Evolutionary conservation across 2,329 filamentous ascomycete genomes (phyloP).

Genomic region (Fusarium devonianum): DNA sequence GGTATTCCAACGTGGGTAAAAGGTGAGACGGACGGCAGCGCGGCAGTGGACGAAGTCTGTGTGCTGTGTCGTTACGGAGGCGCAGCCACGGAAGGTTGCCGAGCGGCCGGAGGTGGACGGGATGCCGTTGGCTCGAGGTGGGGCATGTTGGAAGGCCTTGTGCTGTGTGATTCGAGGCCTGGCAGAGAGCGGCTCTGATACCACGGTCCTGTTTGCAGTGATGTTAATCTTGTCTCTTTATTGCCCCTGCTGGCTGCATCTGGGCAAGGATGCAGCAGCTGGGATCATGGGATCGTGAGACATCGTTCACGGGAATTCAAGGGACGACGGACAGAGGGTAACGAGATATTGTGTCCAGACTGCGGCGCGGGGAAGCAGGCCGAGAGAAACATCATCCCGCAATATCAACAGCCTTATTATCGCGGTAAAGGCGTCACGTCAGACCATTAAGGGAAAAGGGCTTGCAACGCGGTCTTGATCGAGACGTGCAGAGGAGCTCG

Average conservation of each 20-base stretch:
- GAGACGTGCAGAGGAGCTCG: slow-evolving; percentile 7
- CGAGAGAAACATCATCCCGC: slow-evolving; percentile 18
- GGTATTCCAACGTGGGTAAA: slow-evolving; percentile 14
- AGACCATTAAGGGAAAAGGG: slow-evolving; percentile 1
- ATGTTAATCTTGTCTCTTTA: slow-evolving; percentile 1
- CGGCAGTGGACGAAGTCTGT: slow-evolving; percentile 14
- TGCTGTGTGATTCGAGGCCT: slow-evolving; percentile 14
- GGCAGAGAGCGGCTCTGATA: slow-evolving; percentile 7
- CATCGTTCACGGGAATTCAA: slow-evolving; percentile 24
- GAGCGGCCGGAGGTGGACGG: slow-evolving; percentile 40
- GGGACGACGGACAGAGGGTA: slow-evolving; percentile 1
- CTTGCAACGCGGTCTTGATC: slow-evolving; percentile 2
- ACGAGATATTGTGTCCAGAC: not conserved
- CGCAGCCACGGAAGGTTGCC: slow-evolving; percentile 38
- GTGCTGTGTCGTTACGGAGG: slow-evolving; percentile 7
- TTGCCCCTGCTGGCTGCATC: slow-evolving; percentile 1
- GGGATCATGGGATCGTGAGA: slow-evolving; percentile 15
- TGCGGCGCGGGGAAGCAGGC: slow-evolving; percentile 7
- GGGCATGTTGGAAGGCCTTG: slow-evolving; percentile 7
- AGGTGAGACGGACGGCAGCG: slow-evolving; percentile 22
- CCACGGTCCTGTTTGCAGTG: no score
- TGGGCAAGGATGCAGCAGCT: slow-evolving; percentile 6
- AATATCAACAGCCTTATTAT: slow-evolving; percentile 5
- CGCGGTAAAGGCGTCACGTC: slow-evolving; percentile 9
- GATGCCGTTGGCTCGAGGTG: slow-evolving; percentile 22